A percentile compares a stretch with the other conserved stretches of the same genome.
phyloP scores from a whole-genome alignment of 1,284 basidiomycete genomes.

The Wallemia mellicola region DNA sequence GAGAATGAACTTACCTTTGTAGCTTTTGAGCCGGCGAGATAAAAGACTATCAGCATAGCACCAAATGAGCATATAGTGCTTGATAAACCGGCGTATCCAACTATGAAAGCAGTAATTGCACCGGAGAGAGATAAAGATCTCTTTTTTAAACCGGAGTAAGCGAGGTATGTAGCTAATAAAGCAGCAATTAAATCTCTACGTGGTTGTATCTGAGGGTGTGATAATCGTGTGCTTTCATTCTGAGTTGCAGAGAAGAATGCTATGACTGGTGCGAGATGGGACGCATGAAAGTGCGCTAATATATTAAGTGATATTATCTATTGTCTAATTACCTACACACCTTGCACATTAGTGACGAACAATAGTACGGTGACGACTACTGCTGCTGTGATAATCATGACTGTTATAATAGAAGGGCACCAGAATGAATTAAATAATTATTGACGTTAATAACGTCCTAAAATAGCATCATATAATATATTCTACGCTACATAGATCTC shows the following conservation, averaged over 20 bases:
- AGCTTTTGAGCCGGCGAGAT: conserved; percentile 46
- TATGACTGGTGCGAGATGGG: neutral
- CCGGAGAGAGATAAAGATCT: conserved; percentile 21
- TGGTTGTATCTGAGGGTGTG: neutral
- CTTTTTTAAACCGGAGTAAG: conserved; percentile 23
- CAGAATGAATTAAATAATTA: neutral
- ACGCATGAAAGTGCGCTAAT: neutral
- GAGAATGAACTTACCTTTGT: conserved; percentile 46
- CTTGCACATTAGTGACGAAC: neutral
- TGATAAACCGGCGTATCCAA: conserved; percentile 32
- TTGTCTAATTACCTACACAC: neutral
- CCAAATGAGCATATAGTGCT: conserved; percentile 35
- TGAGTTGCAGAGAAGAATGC: neutral
- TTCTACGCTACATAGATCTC: too few relatives aligned
- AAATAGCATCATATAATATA: too few relatives aligned
- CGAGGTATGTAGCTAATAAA: conserved; percentile 20
- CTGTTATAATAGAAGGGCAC: neutral
- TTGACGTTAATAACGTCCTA: too few relatives aligned
- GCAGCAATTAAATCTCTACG: conserved; percentile 11
- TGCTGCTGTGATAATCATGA: neutral
- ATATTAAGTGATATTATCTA: neutral
- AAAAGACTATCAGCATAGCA: conserved; percentile 29
- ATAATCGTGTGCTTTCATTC: neutral
- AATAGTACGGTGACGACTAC: neutral
- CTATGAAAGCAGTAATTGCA: conserved; percentile 39